Evolutionary conservation across 495 filamentous ascomycete species (phyloP).

Genomic region (Chlorociboria aeruginascens): DNA sequence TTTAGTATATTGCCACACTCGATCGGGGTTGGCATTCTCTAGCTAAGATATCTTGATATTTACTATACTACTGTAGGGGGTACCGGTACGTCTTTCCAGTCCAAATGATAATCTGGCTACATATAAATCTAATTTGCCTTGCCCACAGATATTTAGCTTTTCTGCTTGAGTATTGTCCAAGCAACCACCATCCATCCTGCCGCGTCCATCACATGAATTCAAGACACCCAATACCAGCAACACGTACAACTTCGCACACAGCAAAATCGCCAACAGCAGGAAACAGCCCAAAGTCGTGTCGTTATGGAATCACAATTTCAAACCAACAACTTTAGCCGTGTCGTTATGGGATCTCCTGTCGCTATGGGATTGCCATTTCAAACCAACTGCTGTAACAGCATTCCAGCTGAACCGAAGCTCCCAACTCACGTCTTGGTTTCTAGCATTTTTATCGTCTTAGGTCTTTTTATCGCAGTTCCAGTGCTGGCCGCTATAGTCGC

Average conservation of each 20-base stretch:
- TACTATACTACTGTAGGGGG: constrained; percentile 1
- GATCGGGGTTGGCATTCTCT: background rate
- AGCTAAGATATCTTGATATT: constrained; percentile 1
- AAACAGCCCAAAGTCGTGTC: background rate
- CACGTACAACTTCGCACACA: constrained; percentile 4
- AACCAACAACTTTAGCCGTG: too few species aligned
- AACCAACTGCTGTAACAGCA: background rate
- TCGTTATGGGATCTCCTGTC: background rate
- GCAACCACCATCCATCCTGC: constrained; percentile 1
- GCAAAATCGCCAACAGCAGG: constrained; percentile 4
- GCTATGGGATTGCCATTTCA: too few species aligned
- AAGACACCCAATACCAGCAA: constrained; percentile 2
- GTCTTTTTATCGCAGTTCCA: background rate
- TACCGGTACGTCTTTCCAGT: constrained; percentile 4
- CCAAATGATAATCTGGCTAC: constrained; percentile 3
- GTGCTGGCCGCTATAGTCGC: background rate
- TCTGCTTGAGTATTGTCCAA: constrained; percentile 1
- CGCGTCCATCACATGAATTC: background rate
- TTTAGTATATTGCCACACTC: background rate
- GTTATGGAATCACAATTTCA: background rate
- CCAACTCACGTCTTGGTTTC: background rate
- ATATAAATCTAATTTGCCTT: constrained; percentile 3
- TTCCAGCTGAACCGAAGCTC: constrained; percentile 1
- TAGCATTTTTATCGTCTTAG: background rate
- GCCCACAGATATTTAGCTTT: constrained; percentile 1